These are phyloP conservation scores for Diaporthe amygdali DNA, from an alignment of 2,329 filamentous ascomycete species.

Conservation along the genomic window DNA sequence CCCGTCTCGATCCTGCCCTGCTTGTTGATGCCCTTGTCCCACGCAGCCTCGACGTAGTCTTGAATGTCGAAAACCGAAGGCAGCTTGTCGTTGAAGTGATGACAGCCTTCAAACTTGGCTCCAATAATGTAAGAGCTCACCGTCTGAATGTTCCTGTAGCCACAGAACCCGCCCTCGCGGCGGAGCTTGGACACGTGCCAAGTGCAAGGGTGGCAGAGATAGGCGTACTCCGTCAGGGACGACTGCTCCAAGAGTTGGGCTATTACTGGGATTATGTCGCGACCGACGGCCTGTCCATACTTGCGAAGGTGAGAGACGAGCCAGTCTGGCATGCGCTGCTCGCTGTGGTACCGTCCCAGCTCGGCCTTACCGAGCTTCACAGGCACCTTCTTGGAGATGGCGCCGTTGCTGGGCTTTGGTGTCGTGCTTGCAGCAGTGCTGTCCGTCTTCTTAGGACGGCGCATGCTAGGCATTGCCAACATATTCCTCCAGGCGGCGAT, in stretches of 20 bases:
- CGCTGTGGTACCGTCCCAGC: conserved; percentile 74
- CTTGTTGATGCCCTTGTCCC: conserved; percentile 83
- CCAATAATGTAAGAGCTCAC: conserved; percentile 78
- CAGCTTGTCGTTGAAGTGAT: conserved; percentile 63
- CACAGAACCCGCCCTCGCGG: conserved; percentile 90
- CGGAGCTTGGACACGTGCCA: conserved; percentile 82
- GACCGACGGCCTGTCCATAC: conserved; percentile 59
- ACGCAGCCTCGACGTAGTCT: conserved; percentile 84
- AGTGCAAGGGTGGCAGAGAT: conserved; percentile 77
- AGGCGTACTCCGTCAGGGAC: conserved; percentile 69
- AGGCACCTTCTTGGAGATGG: conserved; percentile 15
- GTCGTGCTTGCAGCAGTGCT: neutral
- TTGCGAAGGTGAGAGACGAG: conserved; percentile 66
- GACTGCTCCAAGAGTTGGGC: conserved; percentile 70
- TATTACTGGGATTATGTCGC: conserved; percentile 68
- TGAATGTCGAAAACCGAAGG: conserved; percentile 85
- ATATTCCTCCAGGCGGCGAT: conserved; percentile 25
- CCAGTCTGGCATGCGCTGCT: conserved; percentile 76
- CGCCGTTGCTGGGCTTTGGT: neutral
- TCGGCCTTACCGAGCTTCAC: conserved; percentile 56
- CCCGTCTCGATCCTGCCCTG: conserved; percentile 82
- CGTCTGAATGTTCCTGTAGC: conserved; percentile 96
- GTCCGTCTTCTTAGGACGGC: conserved; percentile 16
- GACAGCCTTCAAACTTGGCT: conserved; percentile 58
- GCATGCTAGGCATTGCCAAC: conserved; percentile 22